A percentile compares a stretch with the other conserved stretches of the same genome.
phyloP scores from a whole-genome alignment of 2,329 filamentous ascomycete genomes.

The Pezicula carpinea region DNA sequence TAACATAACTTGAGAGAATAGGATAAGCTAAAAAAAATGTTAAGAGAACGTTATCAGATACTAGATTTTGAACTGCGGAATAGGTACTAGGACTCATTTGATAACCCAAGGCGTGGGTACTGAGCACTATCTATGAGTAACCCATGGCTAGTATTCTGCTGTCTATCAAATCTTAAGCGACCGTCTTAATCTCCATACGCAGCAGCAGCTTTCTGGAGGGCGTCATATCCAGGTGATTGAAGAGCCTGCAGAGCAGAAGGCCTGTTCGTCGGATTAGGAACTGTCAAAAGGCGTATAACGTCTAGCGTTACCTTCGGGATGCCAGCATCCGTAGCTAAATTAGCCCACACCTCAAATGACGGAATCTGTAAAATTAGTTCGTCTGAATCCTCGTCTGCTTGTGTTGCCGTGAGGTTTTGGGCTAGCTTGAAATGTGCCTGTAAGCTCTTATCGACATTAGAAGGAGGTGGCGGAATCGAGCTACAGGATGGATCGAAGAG shows the following conservation, averaged over 20 bases:
- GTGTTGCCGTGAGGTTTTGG: conserved; percentile 11
- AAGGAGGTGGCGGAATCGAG: conserved; percentile 12
- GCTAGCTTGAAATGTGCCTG: conserved; percentile 11
- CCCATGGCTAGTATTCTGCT: too few relatives aligned
- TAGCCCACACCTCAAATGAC: conserved; percentile 12
- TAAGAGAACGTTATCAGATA: not conserved
- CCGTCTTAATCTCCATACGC: not conserved
- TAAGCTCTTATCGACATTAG: conserved; percentile 9
- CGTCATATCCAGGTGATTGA: conserved; percentile 9
- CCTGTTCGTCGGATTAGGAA: conserved; percentile 11
- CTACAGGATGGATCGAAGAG: conserved; percentile 8
- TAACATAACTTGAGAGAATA: not conserved
- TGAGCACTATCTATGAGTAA: too few relatives aligned
- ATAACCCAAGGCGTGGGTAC: too few relatives aligned
- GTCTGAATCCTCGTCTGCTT: conserved; percentile 8
- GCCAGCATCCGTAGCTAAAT: conserved; percentile 10
- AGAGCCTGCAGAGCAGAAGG: conserved; percentile 12
- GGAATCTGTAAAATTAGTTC: conserved; percentile 12
- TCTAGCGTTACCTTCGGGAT: conserved; percentile 12
- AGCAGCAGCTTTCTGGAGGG: not conserved
- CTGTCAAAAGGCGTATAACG: conserved; percentile 11
- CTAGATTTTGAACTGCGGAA: too few relatives aligned
- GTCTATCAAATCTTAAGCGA: not conserved
- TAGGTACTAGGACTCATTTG: too few relatives aligned
- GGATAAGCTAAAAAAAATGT: not conserved